Evolutionary conservation across 1,284 basidiomycete genomes (phyloP).

Genomic region (Peniophora sp.): DNA sequence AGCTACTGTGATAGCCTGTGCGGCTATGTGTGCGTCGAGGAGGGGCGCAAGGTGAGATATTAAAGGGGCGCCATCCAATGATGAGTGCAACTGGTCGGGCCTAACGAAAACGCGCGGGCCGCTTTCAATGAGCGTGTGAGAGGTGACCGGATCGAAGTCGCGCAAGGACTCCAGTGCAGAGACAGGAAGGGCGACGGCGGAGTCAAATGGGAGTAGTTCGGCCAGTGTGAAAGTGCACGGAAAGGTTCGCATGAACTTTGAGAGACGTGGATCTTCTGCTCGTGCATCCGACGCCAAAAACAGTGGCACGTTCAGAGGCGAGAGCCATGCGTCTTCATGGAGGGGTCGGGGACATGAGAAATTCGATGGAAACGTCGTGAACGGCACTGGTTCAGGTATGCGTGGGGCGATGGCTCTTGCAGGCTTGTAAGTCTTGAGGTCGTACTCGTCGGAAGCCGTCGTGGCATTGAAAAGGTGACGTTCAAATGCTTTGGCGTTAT

Average conservation of each 20-base stretch:
- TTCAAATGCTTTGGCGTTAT: too few relatives aligned
- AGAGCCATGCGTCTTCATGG: conserved; percentile 25
- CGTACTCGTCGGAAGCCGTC: conserved; percentile 10
- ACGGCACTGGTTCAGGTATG: conserved; percentile 13
- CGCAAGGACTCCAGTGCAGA: too few relatives aligned
- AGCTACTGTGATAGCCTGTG: conserved; percentile 45
- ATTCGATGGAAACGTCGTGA: conserved; percentile 11
- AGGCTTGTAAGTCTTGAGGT: conserved; percentile 12
- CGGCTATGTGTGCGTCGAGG: conserved; percentile 63
- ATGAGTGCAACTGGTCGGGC: conserved; percentile 6
- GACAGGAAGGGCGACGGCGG: neutral
- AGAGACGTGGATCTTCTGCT: conserved; percentile 39
- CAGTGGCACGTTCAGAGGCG: conserved; percentile 49
- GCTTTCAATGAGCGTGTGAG: conserved; percentile 11
- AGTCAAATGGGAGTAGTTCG: conserved; percentile 36
- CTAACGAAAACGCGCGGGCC: conserved; percentile 37
- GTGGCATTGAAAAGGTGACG: too few relatives aligned
- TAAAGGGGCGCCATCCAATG: conserved; percentile 45
- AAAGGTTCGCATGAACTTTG: conserved; percentile 47
- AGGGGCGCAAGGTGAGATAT: conserved; percentile 49
- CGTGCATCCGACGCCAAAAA: conserved; percentile 66
- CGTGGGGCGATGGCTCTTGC: conserved; percentile 14
- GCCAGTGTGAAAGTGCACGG: conserved; percentile 62
- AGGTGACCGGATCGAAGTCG: too few relatives aligned
- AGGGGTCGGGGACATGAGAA: conserved; percentile 24